phyloP scores from a whole-genome alignment of 202 grass and related monocot species.

The Eragrostis tef region DNA sequence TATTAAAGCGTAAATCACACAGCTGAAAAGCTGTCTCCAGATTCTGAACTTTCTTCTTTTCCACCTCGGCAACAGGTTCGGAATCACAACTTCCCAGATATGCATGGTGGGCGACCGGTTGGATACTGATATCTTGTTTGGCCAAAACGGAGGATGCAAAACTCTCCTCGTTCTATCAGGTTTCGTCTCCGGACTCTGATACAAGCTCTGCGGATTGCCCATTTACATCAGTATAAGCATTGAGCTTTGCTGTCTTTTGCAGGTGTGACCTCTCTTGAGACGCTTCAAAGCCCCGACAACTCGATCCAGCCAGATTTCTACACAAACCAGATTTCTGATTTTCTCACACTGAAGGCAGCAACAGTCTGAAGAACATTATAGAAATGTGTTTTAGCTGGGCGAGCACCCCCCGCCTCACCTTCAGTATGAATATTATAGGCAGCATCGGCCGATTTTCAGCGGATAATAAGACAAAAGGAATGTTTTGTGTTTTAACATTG shows the following conservation, averaged over 20 bases:
- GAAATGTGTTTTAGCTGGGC: constrained; percentile 8
- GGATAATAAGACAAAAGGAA: constrained; percentile 32
- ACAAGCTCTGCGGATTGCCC: neutral
- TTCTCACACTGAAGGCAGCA: constrained; percentile 78
- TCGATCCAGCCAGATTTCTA: constrained; percentile 94
- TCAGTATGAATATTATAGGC: constrained; percentile 40
- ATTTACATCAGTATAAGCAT: constrained; percentile 31
- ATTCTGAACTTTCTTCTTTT: constrained; percentile 33
- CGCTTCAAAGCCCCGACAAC: constrained; percentile 83
- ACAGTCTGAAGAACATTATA: constrained; percentile 60
- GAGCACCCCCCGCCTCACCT: constrained; percentile 18
- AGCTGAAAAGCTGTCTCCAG: neutral
- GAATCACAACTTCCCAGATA: constrained; percentile 94
- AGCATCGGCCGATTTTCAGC: constrained; percentile 40
- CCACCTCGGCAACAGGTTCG: constrained; percentile 57
- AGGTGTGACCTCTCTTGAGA: constrained; percentile 85
- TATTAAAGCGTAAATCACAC: neutral
- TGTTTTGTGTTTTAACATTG: constrained; percentile 34
- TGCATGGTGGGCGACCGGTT: constrained; percentile 97
- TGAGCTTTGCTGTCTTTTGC: constrained; percentile 33
- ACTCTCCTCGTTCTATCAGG: constrained; percentile 97
- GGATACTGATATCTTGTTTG: constrained; percentile 95
- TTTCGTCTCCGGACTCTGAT: constrained; percentile 49
- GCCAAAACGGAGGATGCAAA: constrained; percentile 97
- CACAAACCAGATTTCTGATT: constrained; percentile 87